phyloP scores from a whole-genome alignment of 2,329 filamentous ascomycete genomes.

The Blumeria graminis region DNA sequence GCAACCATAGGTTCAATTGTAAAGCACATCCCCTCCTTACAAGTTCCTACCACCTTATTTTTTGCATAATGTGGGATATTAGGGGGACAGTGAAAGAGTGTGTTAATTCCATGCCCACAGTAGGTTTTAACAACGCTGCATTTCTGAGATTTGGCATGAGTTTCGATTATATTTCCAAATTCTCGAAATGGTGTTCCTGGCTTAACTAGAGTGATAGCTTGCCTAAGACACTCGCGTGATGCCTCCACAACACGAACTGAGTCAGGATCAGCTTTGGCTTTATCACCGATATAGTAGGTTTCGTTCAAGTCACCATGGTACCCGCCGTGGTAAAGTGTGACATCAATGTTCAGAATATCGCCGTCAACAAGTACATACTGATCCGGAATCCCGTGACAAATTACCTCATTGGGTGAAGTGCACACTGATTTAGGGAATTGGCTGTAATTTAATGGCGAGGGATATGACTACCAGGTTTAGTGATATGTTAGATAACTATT shows the following conservation, averaged over 20 bases:
- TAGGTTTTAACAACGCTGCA: slow-evolving; percentile 92
- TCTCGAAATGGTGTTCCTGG: slow-evolving; percentile 82
- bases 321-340: slow-evolving; percentile 79
- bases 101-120: slow-evolving; percentile 88
- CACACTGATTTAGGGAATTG: slow-evolving; percentile 96
- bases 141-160: slow-evolving; percentile 61
- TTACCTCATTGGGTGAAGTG: slow-evolving; percentile 88
- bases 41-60: slow-evolving; percentile 88
- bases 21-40: slow-evolving; percentile 93
- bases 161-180: slow-evolving; percentile 86
- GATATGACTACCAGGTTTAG: slow-evolving; percentile 45
- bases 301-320: slow-evolving; percentile 96
- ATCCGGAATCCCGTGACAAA: slow-evolving; percentile 96
- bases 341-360: slow-evolving; percentile 92
- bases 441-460: slow-evolving; percentile 84
- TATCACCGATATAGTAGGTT: slow-evolving; percentile 92
- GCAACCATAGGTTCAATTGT: slow-evolving; percentile 99
- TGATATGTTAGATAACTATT: background rate
- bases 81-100: slow-evolving; percentile 75
- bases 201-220: slow-evolving; percentile 77
- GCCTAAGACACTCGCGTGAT: slow-evolving; percentile 69
- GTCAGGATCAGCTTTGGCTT: slow-evolving; percentile 61
- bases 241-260: slow-evolving; percentile 78
- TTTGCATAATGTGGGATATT: slow-evolving; percentile 95
- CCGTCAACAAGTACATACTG: slow-evolving; percentile 68